Evolutionary conservation across 768 basidiomycete species (phyloP), one percentile per base, ranked within the genome.

Genomic region (Boletellus ananas): DNA sequence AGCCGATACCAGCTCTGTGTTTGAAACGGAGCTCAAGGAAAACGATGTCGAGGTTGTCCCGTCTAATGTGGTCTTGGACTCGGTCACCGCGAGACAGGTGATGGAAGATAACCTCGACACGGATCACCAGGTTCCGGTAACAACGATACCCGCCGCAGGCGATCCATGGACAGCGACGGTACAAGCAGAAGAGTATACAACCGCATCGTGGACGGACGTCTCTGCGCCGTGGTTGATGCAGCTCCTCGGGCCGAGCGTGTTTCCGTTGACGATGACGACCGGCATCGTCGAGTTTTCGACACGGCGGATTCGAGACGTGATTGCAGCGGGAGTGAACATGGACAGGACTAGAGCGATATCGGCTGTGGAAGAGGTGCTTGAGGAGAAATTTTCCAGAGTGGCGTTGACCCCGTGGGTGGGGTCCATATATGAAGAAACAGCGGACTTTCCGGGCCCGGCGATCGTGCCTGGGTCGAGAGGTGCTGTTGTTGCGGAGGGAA

Each of bases 271-370:
- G 4, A 84, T 86, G 63, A 72, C 70, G 3, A 70, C 81, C 2
- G 84, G 83, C 12, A 65, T 86, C 44, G 79, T 85, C 46, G 87
- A 90, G 63, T 72, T 70, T 34, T 83, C 83, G 3, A 77, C 83
- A 43, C 74, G 87, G 25, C 72, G 74, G 38, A 73, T 90, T 63
- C 75, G 74, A 43, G 60, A 73, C 2, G 65, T 84, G 48, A 55
- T 70, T 5, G 56, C 68, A 2, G 77, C 78, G 1, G 64, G 63
- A 21, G 21, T 56, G 51, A 36, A 36, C 16, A 4, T 16, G 35
- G 35, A 29, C 7, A 10, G 9, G 9, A 33, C 5, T 7, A 0
- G 34, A 16, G 18, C 16, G 6, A 37, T 41, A 3, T 41, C 52
- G 14, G 42, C 66, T 3, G 70, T 80, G 21, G 79, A 83, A 58